Base-by-base conservation (phyloP, 768 basidiomycete species). In the Asterophora parasitica region DNA sequence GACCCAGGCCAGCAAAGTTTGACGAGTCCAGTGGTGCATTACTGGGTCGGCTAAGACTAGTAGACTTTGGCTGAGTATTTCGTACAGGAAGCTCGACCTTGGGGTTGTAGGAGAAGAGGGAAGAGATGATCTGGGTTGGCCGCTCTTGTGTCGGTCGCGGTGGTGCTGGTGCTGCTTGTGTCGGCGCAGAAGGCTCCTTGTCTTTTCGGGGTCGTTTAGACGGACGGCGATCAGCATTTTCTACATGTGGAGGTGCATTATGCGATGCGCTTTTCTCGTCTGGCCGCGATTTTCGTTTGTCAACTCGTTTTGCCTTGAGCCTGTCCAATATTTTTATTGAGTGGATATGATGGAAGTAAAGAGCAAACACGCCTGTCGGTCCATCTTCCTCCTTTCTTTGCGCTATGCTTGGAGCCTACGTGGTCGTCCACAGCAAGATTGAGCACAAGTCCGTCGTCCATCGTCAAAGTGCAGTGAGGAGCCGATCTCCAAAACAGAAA, bases 11-110 rank as follows among this genome's bases (percentile, higher is more conserved):
- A 27, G 73, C 60, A 63, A 98, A 95, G 1, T 83, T 83, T 0
- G 90, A 88, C 0, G 85, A 79, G 51, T 85, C 82, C 7, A 92
- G 70, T 3, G 90, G 91, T 0, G 92, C 91, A 74, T 94, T 94
- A 53, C 88, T 92, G 0, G 91, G 89, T 37, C 68, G 65, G 8
- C 67, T 58, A 10, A 63, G 65, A 8, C 67, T 58, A 10, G 63
- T 53, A 1, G 53, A 15, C 53, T 66, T 69, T 3, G 50, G 44
- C 8, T 61, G 32, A 7, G 56, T 47, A 38, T 57, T 57, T 17
- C 57, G 61, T 12, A 51, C 32, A 32, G 76, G 76, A 0, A 56
- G 53, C n/a, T 80, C 75, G 17, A 87, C 62, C 61, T 79, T 79
- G 1, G 89, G 89, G 55, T 92, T 92, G 52, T 78, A 88, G 2